Evolutionary conservation across 805 yeast species (phyloP), one percentile per base, ranked within the genome.

Genomic region (Metschnikowia dekortorum): DNA sequence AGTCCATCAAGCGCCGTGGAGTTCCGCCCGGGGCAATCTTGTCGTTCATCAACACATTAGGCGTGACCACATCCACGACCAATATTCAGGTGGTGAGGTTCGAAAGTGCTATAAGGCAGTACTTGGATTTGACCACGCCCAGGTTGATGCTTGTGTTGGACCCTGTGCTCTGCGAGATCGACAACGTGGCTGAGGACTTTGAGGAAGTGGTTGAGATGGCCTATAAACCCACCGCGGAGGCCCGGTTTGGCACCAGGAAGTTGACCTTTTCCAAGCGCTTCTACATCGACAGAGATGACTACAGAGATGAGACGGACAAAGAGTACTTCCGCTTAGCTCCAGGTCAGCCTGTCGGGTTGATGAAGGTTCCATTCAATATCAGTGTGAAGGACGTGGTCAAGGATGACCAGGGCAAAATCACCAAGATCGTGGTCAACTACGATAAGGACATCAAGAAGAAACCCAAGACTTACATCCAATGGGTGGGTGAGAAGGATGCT

Each of bases 11-110:
- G 66, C 87, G 99, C 68, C 88, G 99, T 66, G 99, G 99, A 74
- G 85, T 94, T 8, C 99, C 99, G 58, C 99, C 99, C 10, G 97
- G 98, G 41, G 97, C 98, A 30, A 89, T 94, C 66, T 78, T 94
- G 65, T 81, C 90, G 32, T 94, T 94, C 67, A 87, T 94, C 63
- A 89, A 91, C 67, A 92, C 97, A 42, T 79, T 94, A 60, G 99
- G 99, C 63, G 99, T 94, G 50, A 94, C 99, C 39, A 94, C 98
- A 1, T 79, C 92, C 42, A 87, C 91, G 41, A 85, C 97, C 39
- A 89, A 89, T 64, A 94, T 94, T 65, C 98, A 94, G 75, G 86
- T 81, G 16, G 81, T 82, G 8, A 79, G 99, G 67, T 90, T 94
- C 64, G 99, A 94, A 63, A 82, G 85, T 63, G 84, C 97, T 1